Evolutionary conservation across 2,329 filamentous ascomycete genomes (phyloP).

Genomic region (Ceratocystis cubensis): DNA sequence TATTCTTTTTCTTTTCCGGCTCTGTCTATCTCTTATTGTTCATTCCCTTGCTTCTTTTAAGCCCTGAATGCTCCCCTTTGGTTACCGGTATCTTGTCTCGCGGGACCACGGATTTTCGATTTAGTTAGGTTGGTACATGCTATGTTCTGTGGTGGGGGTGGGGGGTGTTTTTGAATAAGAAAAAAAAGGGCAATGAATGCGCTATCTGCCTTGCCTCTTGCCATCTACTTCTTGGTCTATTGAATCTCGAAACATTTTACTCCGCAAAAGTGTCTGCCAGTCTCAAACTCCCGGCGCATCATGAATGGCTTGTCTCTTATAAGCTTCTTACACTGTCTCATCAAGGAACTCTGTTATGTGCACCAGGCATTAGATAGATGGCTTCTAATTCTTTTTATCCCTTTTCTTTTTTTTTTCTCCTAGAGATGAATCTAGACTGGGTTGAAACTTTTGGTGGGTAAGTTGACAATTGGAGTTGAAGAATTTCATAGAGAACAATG

Average conservation of each 20-base stretch:
- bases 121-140: background rate
- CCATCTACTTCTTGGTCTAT: background rate
- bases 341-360: background rate
- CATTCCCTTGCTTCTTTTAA: background rate
- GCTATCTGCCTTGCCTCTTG: background rate
- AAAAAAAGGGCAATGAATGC: too few species aligned
- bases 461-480: background rate
- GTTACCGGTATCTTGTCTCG: background rate
- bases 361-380: background rate
- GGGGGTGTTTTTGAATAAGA: background rate
- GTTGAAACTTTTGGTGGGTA: background rate
- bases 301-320: background rate
- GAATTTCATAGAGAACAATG: background rate
- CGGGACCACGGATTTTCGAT: background rate
- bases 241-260: background rate
- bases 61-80: background rate
- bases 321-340: background rate
- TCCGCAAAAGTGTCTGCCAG: background rate
- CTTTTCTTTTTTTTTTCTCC: background rate
- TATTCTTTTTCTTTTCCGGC: background rate
- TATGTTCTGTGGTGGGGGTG: background rate
- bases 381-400: background rate
- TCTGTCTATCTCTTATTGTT: background rate
- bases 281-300: slow-evolving; percentile 3
- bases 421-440: background rate